Evolutionary conservation across 2,329 filamentous ascomycete species (phyloP).

Genomic region (Colletotrichum sp.): DNA sequence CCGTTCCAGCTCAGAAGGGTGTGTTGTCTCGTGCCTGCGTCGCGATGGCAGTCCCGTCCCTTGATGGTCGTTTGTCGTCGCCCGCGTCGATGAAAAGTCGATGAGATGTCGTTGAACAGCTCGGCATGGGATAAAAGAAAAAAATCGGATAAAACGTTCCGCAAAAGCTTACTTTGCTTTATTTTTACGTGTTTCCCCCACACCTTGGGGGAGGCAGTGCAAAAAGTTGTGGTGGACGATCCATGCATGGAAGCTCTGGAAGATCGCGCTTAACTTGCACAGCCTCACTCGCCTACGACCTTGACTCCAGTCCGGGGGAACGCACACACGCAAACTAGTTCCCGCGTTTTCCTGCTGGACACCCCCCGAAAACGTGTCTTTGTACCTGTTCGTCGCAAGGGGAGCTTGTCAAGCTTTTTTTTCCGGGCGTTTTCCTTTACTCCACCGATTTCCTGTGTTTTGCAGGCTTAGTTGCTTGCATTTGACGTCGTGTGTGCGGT

Average conservation of each 20-base stretch:
- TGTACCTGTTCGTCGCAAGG: constrained; percentile 20
- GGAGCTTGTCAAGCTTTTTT: constrained; percentile 18
- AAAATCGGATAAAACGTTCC: constrained; percentile 13
- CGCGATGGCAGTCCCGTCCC: neutral
- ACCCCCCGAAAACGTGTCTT: constrained; percentile 7
- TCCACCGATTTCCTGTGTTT: neutral
- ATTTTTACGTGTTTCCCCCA: constrained; percentile 1
- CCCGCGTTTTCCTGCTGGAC: neutral
- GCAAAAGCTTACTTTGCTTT: constrained; percentile 13
- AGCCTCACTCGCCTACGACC: constrained; percentile 23
- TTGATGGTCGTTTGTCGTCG: neutral
- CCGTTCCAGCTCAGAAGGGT: neutral
- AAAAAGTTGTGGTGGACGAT: constrained; percentile 17
- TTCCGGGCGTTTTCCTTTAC: neutral
- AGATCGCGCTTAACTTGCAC: constrained; percentile 23
- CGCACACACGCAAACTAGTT: constrained; percentile 3
- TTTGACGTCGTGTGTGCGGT: neutral
- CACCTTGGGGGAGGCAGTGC: constrained; percentile 5
- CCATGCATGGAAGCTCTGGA: constrained; percentile 21
- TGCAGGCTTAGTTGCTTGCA: neutral
- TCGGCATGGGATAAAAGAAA: neutral
- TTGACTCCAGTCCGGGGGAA: constrained; percentile 19
- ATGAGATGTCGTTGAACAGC: constrained; percentile 12
- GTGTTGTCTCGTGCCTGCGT: neutral
- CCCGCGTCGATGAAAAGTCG: neutral